Base-by-base conservation (phyloP, 2,329 filamentous ascomycete genomes). In the Grosmannia huntii region DNA sequence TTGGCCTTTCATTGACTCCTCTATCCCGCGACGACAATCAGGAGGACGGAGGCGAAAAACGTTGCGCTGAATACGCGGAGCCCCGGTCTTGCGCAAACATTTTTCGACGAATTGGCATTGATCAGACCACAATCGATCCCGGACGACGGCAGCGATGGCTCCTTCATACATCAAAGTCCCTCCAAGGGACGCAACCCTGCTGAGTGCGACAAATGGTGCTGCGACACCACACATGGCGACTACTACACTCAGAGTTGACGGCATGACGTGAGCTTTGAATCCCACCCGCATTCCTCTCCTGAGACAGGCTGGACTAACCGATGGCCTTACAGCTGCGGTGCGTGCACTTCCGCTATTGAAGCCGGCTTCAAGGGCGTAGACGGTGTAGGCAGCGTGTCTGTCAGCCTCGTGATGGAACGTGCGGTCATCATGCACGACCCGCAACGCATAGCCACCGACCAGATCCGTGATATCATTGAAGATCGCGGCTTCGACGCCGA, bases 281-380 rank as follows among this genome's bases (percentile, higher is more conserved):
- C 57, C 57, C 36, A 7, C 33, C 11, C 31, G 25, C n/a, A 44
- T 49, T 25, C 19, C 36, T 41, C 14, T 25, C 27, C 25, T 14
- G 62, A 33, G 5, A 21, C 53, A 51, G 16, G 36, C 11, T 33
- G 21, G 46, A 61, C 70, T 75, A 62, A 75, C 52, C 21, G 65
- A 44, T 33, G 55, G 6, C 41, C 10, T n/a, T n/a, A 49, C 31
- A 83, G 80, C 63, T 99, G 94, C 74, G 91, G 92, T 68, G 87
- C 92, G 65, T 99, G 94, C 70, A 96, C 92, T 31, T 95, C 91
- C 51, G 86, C 94, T n/a, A 86, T 99, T 65, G 92, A 97, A 77
- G 83, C 86, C 60, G 94, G 88, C 64, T 95, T 99, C 74, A 87
- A 89, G 66, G 83, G 81, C 64, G 80, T 95, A 5, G 78, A 86